phyloP scores from a whole-genome alignment of 2,329 filamentous ascomycete species.

The Exophiala alcalophila region DNA sequence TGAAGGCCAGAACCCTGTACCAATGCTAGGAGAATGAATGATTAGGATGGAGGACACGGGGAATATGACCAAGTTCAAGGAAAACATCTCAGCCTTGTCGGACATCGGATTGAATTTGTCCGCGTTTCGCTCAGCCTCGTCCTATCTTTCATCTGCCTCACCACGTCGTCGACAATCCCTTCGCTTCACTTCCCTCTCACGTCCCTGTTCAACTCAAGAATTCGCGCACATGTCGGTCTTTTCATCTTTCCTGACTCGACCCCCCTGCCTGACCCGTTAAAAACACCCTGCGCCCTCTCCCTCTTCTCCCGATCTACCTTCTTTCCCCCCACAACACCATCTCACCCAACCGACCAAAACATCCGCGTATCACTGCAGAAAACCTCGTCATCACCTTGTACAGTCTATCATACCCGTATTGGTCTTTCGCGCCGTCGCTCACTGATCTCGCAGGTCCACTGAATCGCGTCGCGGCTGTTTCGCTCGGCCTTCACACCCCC shows the following conservation, averaged over 20 bases:
- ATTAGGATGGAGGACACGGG: no score
- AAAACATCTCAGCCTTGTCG: slow-evolving; percentile 2
- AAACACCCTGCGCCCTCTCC: slow-evolving; percentile 12
- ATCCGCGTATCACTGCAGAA: neutral
- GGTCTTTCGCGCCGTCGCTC: neutral
- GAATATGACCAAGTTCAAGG: no score
- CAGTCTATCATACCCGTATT: no score
- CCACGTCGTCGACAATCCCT: no score
- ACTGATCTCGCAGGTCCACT: neutral
- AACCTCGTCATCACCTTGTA: no score
- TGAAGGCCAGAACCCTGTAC: no score
- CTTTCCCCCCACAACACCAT: neutral
- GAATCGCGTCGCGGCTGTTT: no score
- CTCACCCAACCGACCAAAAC: neutral
- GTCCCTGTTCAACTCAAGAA: neutral
- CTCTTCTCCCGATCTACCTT: slow-evolving; percentile 2
- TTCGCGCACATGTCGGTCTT: neutral
- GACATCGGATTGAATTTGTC: neutral
- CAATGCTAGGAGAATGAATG: no score
- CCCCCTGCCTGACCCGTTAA: slow-evolving; percentile 7
- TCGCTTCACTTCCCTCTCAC: neutral
- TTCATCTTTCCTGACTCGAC: neutral
- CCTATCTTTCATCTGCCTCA: no score
- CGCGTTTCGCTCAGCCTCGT: neutral
- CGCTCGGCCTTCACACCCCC: no score